A percentile compares a stretch with the other conserved stretches of the same genome.
Evolutionary conservation across 2,329 filamentous ascomycete genomes (phyloP).

Genomic region (Thielaviopsis ethacetica): DNA sequence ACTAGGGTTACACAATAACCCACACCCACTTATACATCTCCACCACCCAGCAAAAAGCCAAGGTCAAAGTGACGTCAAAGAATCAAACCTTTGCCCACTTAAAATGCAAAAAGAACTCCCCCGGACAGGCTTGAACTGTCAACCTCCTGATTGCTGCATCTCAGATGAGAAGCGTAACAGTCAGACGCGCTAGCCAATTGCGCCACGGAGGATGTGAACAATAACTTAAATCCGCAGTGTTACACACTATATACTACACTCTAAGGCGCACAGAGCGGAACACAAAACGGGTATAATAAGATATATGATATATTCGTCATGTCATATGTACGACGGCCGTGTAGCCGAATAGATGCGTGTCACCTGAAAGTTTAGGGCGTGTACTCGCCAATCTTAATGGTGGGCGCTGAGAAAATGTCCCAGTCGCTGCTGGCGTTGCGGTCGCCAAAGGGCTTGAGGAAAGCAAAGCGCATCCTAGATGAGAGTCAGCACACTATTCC

Average conservation of each 20-base stretch:
- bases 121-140: too few species aligned
- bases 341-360: background rate
- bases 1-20: background rate
- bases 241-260: too few species aligned
- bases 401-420: conserved; percentile 12
- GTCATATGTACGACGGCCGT: too few species aligned
- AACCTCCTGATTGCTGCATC: too few species aligned
- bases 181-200: background rate
- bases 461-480: conserved; percentile 15
- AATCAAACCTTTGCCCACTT: background rate
- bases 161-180: background rate
- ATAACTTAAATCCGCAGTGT: too few species aligned
- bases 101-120: too few species aligned
- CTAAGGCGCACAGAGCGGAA: too few species aligned
- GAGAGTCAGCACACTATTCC: background rate
- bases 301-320: too few species aligned
- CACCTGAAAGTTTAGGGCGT: background rate
- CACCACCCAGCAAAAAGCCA: background rate
- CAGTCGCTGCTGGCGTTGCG: conserved; percentile 13
- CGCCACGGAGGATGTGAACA: background rate
- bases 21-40: background rate
- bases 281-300: too few species aligned
- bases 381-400: background rate
- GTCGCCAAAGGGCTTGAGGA: conserved; percentile 16
- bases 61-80: background rate